phyloP scores from a whole-genome alignment of 495 filamentous ascomycete genomes.

The Daldinia grandis region DNA sequence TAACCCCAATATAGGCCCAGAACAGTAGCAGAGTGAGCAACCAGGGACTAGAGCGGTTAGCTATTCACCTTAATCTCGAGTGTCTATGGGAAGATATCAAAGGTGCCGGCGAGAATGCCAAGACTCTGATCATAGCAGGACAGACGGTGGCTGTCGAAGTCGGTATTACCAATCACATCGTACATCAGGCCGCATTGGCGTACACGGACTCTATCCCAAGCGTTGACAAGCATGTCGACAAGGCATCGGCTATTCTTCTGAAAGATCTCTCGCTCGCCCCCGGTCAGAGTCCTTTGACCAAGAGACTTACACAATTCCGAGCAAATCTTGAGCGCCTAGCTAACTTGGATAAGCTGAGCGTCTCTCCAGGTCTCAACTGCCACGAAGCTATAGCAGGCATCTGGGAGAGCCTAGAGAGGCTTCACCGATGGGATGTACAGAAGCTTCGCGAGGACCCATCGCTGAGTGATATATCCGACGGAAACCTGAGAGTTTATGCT shows the following conservation, averaged over 20 bases:
- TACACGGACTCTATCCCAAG: constrained; percentile 59
- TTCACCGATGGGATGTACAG: constrained; percentile 74
- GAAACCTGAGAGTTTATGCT: constrained; percentile 61
- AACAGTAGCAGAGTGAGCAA: constrained; percentile 72
- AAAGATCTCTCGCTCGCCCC: constrained; percentile 58
- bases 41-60: constrained; percentile 80
- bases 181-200: constrained; percentile 55
- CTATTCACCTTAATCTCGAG: constrained; percentile 74
- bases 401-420: constrained; percentile 66
- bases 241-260: constrained; percentile 63
- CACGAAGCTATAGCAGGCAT: constrained; percentile 89
- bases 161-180: constrained; percentile 58
- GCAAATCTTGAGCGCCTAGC: constrained; percentile 82
- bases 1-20: constrained; percentile 32
- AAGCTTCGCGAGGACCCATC: constrained; percentile 62
- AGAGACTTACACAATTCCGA: constrained; percentile 74
- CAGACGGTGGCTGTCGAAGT: constrained; percentile 65
- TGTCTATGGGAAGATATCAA: constrained; percentile 71
- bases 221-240: constrained; percentile 58
- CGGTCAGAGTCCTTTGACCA: constrained; percentile 62
- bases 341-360: constrained; percentile 79
- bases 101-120: constrained; percentile 49
- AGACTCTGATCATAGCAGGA: constrained; percentile 76
- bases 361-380: constrained; percentile 76
- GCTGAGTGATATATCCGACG: constrained; percentile 57